phyloP scores from a whole-genome alignment of 108 stramenopile genomes.

The Cyclostephanos invisitatus region DNA sequence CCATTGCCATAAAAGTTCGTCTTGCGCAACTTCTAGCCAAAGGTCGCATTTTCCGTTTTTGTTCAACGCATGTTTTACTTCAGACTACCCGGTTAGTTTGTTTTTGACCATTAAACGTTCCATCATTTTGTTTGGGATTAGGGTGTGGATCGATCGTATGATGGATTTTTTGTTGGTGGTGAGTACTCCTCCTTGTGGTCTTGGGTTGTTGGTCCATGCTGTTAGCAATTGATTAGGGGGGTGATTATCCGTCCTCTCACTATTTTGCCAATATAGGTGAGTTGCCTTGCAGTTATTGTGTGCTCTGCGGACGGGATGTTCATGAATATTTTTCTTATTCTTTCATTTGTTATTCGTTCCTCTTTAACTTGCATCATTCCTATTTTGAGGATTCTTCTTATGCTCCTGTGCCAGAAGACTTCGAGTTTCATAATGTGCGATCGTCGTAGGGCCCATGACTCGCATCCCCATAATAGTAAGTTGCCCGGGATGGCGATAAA shows the following conservation, averaged over 20 bases:
- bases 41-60: background rate
- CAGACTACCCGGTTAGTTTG: background rate
- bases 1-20: background rate
- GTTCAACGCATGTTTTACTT: background rate
- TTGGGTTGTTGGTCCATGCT: slow-evolving; percentile 8
- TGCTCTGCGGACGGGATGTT: background rate
- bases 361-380: slow-evolving; percentile 10
- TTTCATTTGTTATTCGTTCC: background rate
- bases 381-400: slow-evolving; percentile 8
- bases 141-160: slow-evolving; percentile 2
- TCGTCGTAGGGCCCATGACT: too few species aligned
- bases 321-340: background rate
- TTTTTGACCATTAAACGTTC: background rate
- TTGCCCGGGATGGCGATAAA: too few species aligned
- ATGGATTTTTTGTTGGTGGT: slow-evolving; percentile 21
- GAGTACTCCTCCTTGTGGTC: slow-evolving; percentile 2
- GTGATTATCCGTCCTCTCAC: background rate
- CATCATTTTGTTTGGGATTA: background rate
- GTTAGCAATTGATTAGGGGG: slow-evolving; percentile 9
- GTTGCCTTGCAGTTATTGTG: background rate
- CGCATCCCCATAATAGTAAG: too few species aligned
- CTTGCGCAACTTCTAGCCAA: background rate
- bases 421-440: too few species aligned
- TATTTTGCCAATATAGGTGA: background rate
- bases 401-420: slow-evolving; percentile 5